These are phyloP conservation scores for Artemisia tridentata DNA, from an alignment of 129 eudicot species.

Conservation along the genomic window DNA sequence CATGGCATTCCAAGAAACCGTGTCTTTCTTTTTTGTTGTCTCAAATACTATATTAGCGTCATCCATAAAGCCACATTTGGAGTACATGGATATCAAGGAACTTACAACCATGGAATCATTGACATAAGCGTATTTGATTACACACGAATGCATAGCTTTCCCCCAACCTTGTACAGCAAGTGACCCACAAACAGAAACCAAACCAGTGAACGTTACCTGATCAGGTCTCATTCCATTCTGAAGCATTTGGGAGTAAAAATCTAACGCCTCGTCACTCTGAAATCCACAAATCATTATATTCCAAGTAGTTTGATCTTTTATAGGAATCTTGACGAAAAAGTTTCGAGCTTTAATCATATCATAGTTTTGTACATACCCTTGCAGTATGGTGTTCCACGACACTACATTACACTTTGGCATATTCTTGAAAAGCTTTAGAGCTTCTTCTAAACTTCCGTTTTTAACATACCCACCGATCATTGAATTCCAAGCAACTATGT, in stretches of 20 bases:
- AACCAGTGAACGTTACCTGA: slow-evolving; percentile 48
- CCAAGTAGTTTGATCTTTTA: slow-evolving; percentile 62
- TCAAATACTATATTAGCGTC: slow-evolving; percentile 45
- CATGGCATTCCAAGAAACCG: slow-evolving; percentile 44
- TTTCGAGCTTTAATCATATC: slow-evolving; percentile 41
- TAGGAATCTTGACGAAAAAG: slow-evolving; percentile 43
- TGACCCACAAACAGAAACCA: slow-evolving; percentile 53
- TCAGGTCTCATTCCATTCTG: slow-evolving; percentile 51
- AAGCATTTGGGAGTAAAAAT: slow-evolving; percentile 48
- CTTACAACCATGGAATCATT: slow-evolving; percentile 42
- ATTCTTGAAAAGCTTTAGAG: slow-evolving; percentile 46
- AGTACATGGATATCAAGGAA: slow-evolving; percentile 74
- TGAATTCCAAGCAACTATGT: slow-evolving; percentile 65
- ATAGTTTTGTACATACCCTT: slow-evolving; percentile 47
- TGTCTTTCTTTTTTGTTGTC: slow-evolving; percentile 27
- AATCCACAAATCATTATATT: slow-evolving; percentile 62
- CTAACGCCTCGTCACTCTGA: slow-evolving; percentile 49
- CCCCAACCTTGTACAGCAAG: slow-evolving; percentile 57
- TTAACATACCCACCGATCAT: slow-evolving; percentile 60
- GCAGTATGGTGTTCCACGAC: slow-evolving; percentile 63
- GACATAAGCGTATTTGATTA: slow-evolving; percentile 42
- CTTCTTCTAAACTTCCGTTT: slow-evolving; percentile 36
- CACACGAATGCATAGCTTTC: slow-evolving; percentile 46
- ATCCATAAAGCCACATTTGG: slow-evolving; percentile 63
- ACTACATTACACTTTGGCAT: slow-evolving; percentile 60